Evolutionary conservation across 305 asterid genomes (phyloP).

Genomic region (Euphrasia arctica): DNA sequence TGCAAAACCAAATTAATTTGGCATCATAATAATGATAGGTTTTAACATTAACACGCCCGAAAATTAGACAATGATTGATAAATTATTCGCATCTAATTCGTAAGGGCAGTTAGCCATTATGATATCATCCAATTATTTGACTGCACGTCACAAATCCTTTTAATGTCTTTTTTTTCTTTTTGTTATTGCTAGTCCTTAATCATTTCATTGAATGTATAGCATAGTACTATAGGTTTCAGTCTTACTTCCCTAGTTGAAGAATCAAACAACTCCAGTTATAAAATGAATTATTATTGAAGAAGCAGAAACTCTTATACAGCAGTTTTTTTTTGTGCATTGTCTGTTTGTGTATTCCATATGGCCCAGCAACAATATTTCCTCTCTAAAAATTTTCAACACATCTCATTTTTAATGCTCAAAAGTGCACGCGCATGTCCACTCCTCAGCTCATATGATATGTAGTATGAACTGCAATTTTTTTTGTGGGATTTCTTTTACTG

Average conservation of each 20-base stretch:
- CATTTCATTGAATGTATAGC: too few relatives aligned
- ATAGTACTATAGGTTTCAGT: background rate
- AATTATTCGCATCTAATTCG: background rate
- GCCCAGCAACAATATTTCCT: background rate
- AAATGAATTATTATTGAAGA: background rate
- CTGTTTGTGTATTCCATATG: background rate
- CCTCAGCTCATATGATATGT: background rate
- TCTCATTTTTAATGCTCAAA: constrained; percentile 9
- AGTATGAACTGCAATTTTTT: background rate
- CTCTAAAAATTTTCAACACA: background rate
- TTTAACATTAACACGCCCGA: too few relatives aligned
- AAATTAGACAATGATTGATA: background rate
- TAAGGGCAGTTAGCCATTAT: background rate
- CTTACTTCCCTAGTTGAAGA: background rate
- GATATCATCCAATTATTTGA: background rate
- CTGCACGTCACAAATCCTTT: background rate
- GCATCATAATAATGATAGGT: too few relatives aligned
- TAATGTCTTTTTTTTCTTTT: background rate
- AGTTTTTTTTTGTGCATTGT: background rate
- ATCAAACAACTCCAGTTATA: background rate
- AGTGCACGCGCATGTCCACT: background rate
- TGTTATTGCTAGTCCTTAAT: background rate
- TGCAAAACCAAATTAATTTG: too few relatives aligned
- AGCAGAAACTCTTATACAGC: background rate
- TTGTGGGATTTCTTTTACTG: background rate